Conservation (phyloP, 176 grass and related monocot species). For the Raddia guianensis region DNA sequence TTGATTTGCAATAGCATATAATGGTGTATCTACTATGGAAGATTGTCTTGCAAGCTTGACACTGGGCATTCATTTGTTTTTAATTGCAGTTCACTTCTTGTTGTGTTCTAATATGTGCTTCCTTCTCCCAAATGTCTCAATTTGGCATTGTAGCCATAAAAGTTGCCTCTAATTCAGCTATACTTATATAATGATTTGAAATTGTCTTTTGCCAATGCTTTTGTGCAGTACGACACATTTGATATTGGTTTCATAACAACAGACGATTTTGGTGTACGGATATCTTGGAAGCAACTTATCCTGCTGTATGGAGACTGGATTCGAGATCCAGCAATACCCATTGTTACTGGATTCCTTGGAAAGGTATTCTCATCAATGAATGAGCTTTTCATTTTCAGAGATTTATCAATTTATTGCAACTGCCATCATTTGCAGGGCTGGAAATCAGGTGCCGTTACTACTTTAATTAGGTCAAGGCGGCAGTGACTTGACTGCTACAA, state of each 20-base stretch:
- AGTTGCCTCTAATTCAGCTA: no score
- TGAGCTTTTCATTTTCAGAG: slow-evolving; percentile 1
- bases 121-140: no score
- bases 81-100: no score
- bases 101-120: no score
- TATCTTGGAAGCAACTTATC: slow-evolving; percentile 96
- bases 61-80: no score
- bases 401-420: slow-evolving; percentile 18
- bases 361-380: slow-evolving; percentile 57
- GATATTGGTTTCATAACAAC: slow-evolving; percentile 95
- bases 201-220: slow-evolving; percentile 29
- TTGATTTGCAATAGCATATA: slow-evolving; percentile 3
- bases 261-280: slow-evolving; percentile 85
- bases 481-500: slow-evolving; percentile 95
- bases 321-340: slow-evolving; percentile 76
- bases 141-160: no score
- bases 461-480: slow-evolving; percentile 91
- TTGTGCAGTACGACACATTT: no score
- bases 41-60: no score
- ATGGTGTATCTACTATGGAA: slow-evolving; percentile 9
- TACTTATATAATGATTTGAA: neutral
- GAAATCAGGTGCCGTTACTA: slow-evolving; percentile 89
- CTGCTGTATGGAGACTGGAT: slow-evolving; percentile 89
- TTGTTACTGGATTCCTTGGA: slow-evolving; percentile 96
- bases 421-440: slow-evolving; percentile 61